These are phyloP conservation scores for Blastobotrys robertii DNA, from an alignment of 805 yeast genomes.

Conservation along the genomic window DNA sequence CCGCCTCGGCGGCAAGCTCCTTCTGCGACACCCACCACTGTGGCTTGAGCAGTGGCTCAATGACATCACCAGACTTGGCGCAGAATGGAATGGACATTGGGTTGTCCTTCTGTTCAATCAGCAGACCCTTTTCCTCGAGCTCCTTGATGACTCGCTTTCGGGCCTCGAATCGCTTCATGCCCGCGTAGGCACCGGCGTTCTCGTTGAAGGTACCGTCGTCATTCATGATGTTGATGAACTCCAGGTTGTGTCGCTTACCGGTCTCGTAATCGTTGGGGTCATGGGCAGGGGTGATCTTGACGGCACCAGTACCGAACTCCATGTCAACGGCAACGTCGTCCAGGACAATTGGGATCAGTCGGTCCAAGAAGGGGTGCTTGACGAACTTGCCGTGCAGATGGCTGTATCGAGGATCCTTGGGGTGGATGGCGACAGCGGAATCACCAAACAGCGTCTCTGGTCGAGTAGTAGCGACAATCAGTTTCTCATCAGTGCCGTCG, in stretches of 20 bases:
- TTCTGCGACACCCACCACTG: slow-evolving; percentile 98
- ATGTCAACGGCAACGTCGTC: slow-evolving; percentile 94
- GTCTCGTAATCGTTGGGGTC: slow-evolving; percentile 94
- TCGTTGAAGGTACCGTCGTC: slow-evolving; percentile 89
- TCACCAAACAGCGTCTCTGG: slow-evolving; percentile 98
- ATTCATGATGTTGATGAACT: slow-evolving; percentile 79
- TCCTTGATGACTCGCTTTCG: slow-evolving; percentile 73
- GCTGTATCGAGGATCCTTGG: slow-evolving; percentile 82
- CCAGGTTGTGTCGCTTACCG: slow-evolving; percentile 88
- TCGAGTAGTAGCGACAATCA: slow-evolving; percentile 95
- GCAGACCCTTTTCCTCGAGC: slow-evolving; percentile 64
- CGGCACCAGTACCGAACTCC: slow-evolving; percentile 99
- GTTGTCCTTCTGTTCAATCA: slow-evolving; percentile 79
- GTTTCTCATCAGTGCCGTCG: slow-evolving; percentile 72
- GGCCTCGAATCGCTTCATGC: slow-evolving; percentile 91
- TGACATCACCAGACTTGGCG: slow-evolving; percentile 93
- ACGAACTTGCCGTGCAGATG: slow-evolving; percentile 93
- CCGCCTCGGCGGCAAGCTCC: slow-evolving; percentile 81
- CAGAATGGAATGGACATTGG: slow-evolving; percentile 94
- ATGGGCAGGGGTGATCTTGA: slow-evolving; percentile 97
- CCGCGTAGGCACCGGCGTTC: slow-evolving; percentile 87
- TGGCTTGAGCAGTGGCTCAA: slow-evolving; percentile 94
- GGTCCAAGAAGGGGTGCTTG: slow-evolving; percentile 80
- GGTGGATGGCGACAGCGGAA: slow-evolving; percentile 96
- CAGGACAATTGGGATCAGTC: slow-evolving; percentile 76